Conservation (phyloP, 2,329 filamentous ascomycete genomes). For the Pezicula neosporulosa region DNA sequence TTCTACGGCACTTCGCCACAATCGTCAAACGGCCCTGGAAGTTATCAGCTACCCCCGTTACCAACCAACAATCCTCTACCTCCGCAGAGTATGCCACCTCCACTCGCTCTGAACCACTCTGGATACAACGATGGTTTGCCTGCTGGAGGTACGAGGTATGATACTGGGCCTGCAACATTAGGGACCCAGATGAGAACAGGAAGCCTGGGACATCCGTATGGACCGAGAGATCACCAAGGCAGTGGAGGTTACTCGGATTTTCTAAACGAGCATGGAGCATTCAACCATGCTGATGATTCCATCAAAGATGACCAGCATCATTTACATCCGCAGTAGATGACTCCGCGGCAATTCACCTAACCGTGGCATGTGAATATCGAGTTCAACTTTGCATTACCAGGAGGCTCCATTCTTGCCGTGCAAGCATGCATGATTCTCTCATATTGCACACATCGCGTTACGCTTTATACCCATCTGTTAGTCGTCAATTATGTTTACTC, state of each 20-base stretch:
- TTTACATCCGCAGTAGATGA: not conserved
- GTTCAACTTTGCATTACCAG: too few species aligned
- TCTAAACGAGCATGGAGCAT: not conserved
- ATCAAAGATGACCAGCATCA: not conserved
- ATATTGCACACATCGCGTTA: too few species aligned
- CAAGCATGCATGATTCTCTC: too few species aligned
- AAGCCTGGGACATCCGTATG: conserved; percentile 12
- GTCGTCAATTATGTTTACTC: too few species aligned
- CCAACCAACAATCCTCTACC: conserved; percentile 4
- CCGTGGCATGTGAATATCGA: too few species aligned
- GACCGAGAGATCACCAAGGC: not conserved
- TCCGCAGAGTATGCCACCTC: conserved; percentile 13
- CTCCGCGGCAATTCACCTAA: too few species aligned
- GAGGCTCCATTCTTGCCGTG: too few species aligned
- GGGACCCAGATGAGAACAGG: conserved; percentile 12
- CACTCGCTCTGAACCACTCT: conserved; percentile 4
- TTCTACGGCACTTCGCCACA: conserved; percentile 20
- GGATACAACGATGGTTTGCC: conserved; percentile 11
- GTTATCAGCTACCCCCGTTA: conserved; percentile 14
- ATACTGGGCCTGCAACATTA: conserved; percentile 5
- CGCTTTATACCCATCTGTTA: too few species aligned
- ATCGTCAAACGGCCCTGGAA: conserved; percentile 6
- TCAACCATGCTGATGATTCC: not conserved
- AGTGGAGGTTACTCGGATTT: not conserved
- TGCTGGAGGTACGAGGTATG: conserved; percentile 6